phyloP scores from a whole-genome alignment of 352 stramenopile species.

The Globisporangium viniferum region DNA sequence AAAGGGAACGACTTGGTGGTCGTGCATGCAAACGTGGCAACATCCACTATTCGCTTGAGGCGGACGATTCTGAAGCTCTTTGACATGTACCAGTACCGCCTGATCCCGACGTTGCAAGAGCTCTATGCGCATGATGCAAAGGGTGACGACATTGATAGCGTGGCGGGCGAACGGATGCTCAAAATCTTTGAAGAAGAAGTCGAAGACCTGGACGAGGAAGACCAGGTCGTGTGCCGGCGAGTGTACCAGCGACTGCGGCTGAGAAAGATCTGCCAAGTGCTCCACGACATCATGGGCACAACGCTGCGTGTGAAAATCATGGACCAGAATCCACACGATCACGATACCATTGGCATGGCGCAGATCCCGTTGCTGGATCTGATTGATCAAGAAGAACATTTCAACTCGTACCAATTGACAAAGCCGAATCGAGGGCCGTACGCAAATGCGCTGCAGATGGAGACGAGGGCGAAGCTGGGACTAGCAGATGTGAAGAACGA shows the following conservation, averaged over 20 bases:
- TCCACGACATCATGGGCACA: constrained; percentile 62
- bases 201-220: constrained; percentile 56
- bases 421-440: constrained; percentile 22
- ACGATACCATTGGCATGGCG: constrained; percentile 52
- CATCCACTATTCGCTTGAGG: constrained; percentile 44
- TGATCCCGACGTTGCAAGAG: constrained; percentile 52
- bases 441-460: constrained; percentile 5
- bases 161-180: constrained; percentile 37
- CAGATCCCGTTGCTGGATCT: constrained; percentile 67
- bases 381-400: constrained; percentile 55
- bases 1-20: constrained; percentile 26
- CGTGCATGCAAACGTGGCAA: constrained; percentile 46
- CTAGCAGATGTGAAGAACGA: background rate
- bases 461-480: constrained; percentile 6
- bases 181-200: constrained; percentile 67
- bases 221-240: constrained; percentile 41
- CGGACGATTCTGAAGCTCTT: constrained; percentile 61
- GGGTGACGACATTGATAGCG: constrained; percentile 33
- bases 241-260: constrained; percentile 56
- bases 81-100: constrained; percentile 38
- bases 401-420: constrained; percentile 53
- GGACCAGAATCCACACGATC: constrained; percentile 42
- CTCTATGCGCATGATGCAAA: constrained; percentile 51
- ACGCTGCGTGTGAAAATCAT: constrained; percentile 56
- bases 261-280: constrained; percentile 49